These are phyloP conservation scores for Penicillium daleae DNA, from an alignment of 495 filamentous ascomycete genomes.

Conservation along the genomic window DNA sequence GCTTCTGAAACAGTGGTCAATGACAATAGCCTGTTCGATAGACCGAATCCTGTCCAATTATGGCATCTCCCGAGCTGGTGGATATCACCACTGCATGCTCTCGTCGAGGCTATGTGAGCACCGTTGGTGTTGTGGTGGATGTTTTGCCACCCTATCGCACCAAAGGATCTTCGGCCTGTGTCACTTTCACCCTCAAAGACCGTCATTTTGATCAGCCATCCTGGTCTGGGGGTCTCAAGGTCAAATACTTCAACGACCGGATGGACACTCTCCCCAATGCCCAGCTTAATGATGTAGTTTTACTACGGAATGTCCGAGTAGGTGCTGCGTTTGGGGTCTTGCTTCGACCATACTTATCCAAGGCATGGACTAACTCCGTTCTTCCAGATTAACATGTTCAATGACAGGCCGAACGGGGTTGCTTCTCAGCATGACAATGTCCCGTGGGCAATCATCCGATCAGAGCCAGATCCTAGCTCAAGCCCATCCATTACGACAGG, in stretches of 20 bases:
- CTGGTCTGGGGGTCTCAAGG: slow-evolving; percentile 47
- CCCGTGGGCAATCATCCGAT: slow-evolving; percentile 45
- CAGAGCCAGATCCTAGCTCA: slow-evolving; percentile 29
- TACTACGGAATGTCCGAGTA: slow-evolving; percentile 49
- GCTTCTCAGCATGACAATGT: slow-evolving; percentile 35
- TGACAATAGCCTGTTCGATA: background rate
- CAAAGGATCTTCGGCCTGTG: slow-evolving; percentile 39
- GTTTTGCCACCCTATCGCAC: slow-evolving; percentile 33
- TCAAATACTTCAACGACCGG: slow-evolving; percentile 54
- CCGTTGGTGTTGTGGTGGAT: slow-evolving; percentile 57
- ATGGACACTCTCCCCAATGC: slow-evolving; percentile 42
- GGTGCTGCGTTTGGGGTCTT: slow-evolving; percentile 10
- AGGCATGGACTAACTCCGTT: background rate
- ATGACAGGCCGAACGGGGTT: slow-evolving; percentile 32
- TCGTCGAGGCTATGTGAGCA: slow-evolving; percentile 34
- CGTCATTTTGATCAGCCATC: slow-evolving; percentile 33
- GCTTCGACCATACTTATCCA: background rate
- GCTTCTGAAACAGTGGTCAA: background rate
- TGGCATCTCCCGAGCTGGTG: slow-evolving; percentile 33
- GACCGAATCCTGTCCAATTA: background rate
- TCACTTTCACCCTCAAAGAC: slow-evolving; percentile 57
- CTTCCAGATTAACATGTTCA: slow-evolving; percentile 30
- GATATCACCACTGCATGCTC: slow-evolving; percentile 42
- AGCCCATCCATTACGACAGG: slow-evolving; percentile 34
- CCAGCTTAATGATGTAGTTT: slow-evolving; percentile 49